These are phyloP conservation scores for Mollisiaceae sp. DNA, from an alignment of 2,329 filamentous ascomycete genomes.

Conservation along the genomic window DNA sequence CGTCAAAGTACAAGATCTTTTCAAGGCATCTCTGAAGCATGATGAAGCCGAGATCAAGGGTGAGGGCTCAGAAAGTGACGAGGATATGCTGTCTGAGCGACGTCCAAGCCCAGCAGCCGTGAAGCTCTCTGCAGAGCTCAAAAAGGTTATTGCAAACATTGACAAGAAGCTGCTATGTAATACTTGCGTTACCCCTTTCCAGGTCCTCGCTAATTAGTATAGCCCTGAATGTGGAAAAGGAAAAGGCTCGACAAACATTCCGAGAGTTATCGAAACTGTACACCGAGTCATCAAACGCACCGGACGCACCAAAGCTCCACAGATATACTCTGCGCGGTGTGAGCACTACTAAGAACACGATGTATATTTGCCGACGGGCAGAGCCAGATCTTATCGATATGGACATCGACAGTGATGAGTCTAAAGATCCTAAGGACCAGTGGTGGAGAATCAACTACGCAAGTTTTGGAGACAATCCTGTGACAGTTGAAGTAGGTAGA, in stretches of 20 bases:
- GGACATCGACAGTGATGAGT: conserved; percentile 41
- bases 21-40: conserved; percentile 40
- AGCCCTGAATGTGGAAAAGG: conserved; percentile 41
- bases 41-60: conserved; percentile 34
- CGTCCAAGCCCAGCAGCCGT: conserved; percentile 21
- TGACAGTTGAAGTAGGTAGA: conserved; percentile 54
- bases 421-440: conserved; percentile 47
- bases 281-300: conserved; percentile 37
- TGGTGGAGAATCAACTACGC: conserved; percentile 61
- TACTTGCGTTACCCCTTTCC: background rate
- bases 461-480: conserved; percentile 47
- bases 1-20: conserved; percentile 40
- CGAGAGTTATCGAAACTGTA: conserved; percentile 49
- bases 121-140: conserved; percentile 38
- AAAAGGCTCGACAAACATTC: conserved; percentile 38
- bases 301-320: conserved; percentile 34
- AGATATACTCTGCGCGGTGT: conserved; percentile 59
- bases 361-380: conserved; percentile 56
- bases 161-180: conserved; percentile 42
- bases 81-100: conserved; percentile 18
- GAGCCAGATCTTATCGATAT: conserved; percentile 51
- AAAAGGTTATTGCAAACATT: conserved; percentile 39
- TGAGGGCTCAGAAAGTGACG: conserved; percentile 26
- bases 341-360: conserved; percentile 51
- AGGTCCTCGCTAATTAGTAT: conserved; percentile 28